Evolutionary conservation across 768 basidiomycete species (phyloP).

Genomic region (Naematelia aurantialba): DNA sequence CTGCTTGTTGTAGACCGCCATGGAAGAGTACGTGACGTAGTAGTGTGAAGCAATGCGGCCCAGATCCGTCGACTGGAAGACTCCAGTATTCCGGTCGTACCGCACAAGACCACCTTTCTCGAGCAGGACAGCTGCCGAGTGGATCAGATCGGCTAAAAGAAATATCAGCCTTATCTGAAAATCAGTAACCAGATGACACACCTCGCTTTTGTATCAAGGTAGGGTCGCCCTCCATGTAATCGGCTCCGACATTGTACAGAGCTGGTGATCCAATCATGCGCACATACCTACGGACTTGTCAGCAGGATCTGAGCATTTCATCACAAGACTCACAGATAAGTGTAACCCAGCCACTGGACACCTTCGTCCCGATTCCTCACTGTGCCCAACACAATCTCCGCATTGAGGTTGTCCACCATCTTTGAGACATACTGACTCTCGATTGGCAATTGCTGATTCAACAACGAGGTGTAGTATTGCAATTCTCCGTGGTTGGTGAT

Average conservation of each 20-base stretch:
- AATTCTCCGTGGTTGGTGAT: conserved; percentile 97
- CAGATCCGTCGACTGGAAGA: conserved; percentile 88
- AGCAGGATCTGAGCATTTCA: conserved; percentile 16
- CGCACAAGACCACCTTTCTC: conserved; percentile 94
- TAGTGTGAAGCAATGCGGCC: conserved; percentile 93
- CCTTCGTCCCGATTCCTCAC: conserved; percentile 94
- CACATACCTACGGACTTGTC: conserved; percentile 63
- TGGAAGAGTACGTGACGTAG: conserved; percentile 90
- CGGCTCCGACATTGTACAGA: conserved; percentile 79
- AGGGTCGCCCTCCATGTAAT: conserved; percentile 83
- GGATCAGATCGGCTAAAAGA: conserved; percentile 70
- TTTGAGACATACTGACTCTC: conserved; percentile 90
- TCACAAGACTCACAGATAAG: conserved; percentile 67
- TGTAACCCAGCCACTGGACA: conserved; percentile 94
- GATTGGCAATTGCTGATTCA: conserved; percentile 97
- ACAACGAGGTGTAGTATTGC: conserved; percentile 89
- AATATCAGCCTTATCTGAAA: conserved; percentile 10
- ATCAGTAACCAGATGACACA: conserved; percentile 38
- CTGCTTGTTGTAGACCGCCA: conserved; percentile 95
- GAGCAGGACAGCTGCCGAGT: conserved; percentile 85
- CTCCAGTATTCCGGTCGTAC: conserved; percentile 81
- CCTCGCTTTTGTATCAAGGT: conserved; percentile 83
- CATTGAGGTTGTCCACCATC: conserved; percentile 92
- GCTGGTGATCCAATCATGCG: conserved; percentile 88
- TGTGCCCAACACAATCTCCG: conserved; percentile 92